Evolutionary conservation across 1,284 basidiomycete species (phyloP).

Genomic region (Golubevia pallescens): DNA sequence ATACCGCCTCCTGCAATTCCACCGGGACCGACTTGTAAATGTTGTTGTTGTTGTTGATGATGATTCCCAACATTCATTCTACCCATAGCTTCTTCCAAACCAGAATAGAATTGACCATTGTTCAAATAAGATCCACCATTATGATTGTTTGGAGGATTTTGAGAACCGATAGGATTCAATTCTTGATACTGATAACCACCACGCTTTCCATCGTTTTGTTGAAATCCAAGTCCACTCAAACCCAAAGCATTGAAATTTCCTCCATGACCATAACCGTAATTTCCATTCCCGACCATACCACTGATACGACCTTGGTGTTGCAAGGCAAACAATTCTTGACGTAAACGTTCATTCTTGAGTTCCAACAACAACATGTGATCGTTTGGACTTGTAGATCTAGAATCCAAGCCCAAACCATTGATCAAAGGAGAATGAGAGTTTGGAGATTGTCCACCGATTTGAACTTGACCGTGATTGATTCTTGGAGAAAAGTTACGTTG

Average conservation of each 20-base stretch:
- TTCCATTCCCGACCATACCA: too few relatives aligned
- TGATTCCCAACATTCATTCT: not conserved
- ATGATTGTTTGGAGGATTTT: not conserved
- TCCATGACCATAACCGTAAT: too few relatives aligned
- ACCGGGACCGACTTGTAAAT: not conserved
- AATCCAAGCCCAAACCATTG: too few relatives aligned
- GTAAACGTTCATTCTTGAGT: not conserved
- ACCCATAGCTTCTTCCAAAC: not conserved
- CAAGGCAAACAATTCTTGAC: not conserved
- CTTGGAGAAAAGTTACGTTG: too few relatives aligned
- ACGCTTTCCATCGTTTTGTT: not conserved
- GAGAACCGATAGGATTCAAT: not conserved
- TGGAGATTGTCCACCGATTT: too few relatives aligned
- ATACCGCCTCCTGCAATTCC: not conserved
- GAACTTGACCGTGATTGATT: too few relatives aligned
- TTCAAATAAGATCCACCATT: not conserved
- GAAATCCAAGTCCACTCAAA: not conserved
- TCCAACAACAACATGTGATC: not conserved
- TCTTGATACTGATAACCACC: not conserved
- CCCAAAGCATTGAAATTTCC: too few relatives aligned
- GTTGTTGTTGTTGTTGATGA: too few relatives aligned
- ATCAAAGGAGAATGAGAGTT: too few relatives aligned
- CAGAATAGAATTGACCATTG: not conserved
- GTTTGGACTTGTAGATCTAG: too few relatives aligned
- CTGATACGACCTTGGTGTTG: not conserved